Evolutionary conservation across 2,329 filamentous ascomycete genomes (phyloP).

Genomic region (Dothideomycetes sp.): DNA sequence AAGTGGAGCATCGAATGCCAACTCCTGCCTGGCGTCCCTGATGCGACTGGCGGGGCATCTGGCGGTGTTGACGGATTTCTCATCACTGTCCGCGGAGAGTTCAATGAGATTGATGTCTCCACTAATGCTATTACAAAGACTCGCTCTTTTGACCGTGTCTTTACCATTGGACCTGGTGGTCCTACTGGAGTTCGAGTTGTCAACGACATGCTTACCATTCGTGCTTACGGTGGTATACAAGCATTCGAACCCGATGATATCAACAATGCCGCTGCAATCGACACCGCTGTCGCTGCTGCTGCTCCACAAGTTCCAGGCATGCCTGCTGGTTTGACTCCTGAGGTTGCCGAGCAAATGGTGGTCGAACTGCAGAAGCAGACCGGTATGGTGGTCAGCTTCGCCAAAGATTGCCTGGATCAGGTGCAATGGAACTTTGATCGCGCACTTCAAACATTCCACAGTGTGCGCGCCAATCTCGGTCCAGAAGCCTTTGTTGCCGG

Average conservation of each 20-base stretch:
- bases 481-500: constrained; percentile 27
- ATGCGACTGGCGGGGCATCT: constrained; percentile 52
- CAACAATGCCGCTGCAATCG: constrained; percentile 25
- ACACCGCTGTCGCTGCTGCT: constrained; percentile 15
- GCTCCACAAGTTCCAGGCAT: constrained; percentile 12
- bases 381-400: constrained; percentile 68
- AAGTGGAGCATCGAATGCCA: constrained; percentile 81
- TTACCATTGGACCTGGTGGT: constrained; percentile 65
- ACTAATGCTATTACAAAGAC: constrained; percentile 42
- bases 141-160: constrained; percentile 72
- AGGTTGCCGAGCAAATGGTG: constrained; percentile 45
- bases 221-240: constrained; percentile 50
- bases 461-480: constrained; percentile 51
- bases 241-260: constrained; percentile 37
- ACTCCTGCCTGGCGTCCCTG: constrained; percentile 57
- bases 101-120: constrained; percentile 57
- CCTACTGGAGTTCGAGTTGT: constrained; percentile 60
- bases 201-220: constrained; percentile 66
- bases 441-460: constrained; percentile 64
- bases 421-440: constrained; percentile 70
- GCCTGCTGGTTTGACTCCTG: constrained; percentile 18
- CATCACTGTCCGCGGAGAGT: constrained; percentile 73
- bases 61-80: constrained; percentile 67
- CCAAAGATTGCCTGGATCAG: constrained; percentile 68
- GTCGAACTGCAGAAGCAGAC: constrained; percentile 64